Conservation (phyloP, 1,284 basidiomycete genomes). For the Rhodotorula sp. region DNA sequence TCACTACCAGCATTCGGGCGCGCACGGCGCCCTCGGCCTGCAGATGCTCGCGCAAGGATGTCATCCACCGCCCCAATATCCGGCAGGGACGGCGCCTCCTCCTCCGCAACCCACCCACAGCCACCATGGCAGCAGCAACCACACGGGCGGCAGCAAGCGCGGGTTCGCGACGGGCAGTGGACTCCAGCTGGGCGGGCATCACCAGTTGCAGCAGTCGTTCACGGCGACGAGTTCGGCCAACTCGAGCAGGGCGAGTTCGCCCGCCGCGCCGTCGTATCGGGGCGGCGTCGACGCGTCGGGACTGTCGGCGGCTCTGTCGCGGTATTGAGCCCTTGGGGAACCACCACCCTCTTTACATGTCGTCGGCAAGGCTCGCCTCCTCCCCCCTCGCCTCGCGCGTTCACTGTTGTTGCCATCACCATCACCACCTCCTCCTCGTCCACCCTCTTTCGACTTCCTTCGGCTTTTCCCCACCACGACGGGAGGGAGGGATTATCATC, state of each 20-base stretch:
- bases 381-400: background rate
- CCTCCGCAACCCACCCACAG: no score
- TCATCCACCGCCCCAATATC: conserved; percentile 54
- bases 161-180: background rate
- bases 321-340: background rate
- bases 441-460: background rate
- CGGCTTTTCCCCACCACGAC: background rate
- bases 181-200: background rate
- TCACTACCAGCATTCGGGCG: conserved; percentile 94
- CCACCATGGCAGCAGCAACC: no score
- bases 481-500: background rate
- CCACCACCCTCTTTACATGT: no score
- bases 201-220: conserved; percentile 26
- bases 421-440: background rate
- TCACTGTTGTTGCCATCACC: background rate
- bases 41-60: conserved; percentile 78
- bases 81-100: conserved; percentile 34
- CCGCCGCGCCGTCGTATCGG: conserved; percentile 3
- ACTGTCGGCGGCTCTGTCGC: background rate
- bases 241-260: conserved; percentile 11
- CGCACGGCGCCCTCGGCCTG: conserved; percentile 84
- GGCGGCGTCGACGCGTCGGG: conserved; percentile 10
- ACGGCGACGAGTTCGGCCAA: conserved; percentile 3
- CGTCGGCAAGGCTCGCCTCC: background rate
- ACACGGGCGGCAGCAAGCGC: conserved; percentile 19